Conservation (phyloP, 495 filamentous ascomycete species). For the Copromyces sp. region DNA sequence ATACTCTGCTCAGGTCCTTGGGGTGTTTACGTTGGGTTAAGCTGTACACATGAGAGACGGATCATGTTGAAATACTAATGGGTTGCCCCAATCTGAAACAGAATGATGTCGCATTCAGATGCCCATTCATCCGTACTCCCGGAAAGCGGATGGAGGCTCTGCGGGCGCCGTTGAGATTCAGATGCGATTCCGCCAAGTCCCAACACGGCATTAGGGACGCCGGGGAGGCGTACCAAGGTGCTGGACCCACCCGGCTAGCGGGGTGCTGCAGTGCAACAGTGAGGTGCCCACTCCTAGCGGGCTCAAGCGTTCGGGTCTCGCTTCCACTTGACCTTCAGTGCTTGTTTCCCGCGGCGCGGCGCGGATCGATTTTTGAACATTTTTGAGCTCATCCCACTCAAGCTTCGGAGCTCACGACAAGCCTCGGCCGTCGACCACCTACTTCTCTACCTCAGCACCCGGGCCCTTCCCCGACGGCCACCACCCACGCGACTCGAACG, state of each 20-base stretch:
- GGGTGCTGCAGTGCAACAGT: neutral
- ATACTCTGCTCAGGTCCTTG: neutral
- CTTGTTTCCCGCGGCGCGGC: neutral
- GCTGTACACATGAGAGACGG: constrained; percentile 11
- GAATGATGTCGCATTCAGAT: neutral
- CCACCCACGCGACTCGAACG: neutral
- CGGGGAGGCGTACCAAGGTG: neutral
- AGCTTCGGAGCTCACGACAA: neutral
- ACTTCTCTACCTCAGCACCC: neutral
- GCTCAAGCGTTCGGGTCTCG: neutral
- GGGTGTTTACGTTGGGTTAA: constrained; percentile 13
- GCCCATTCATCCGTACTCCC: neutral
- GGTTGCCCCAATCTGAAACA: neutral
- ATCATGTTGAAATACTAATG: neutral
- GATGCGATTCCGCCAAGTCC: neutral
- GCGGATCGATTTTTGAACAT: constrained; percentile 1
- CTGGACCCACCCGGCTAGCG: neutral
- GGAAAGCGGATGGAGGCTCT: neutral
- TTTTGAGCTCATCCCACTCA: neutral
- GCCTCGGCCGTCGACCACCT: neutral
- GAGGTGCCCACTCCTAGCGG: neutral
- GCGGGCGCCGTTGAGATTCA: neutral
- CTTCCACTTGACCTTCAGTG: neutral
- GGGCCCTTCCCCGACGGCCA: neutral
- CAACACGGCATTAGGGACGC: neutral